These are phyloP conservation scores for Ilyonectria sp. DNA, from an alignment of 2,329 filamentous ascomycete genomes.

Conservation along the genomic window DNA sequence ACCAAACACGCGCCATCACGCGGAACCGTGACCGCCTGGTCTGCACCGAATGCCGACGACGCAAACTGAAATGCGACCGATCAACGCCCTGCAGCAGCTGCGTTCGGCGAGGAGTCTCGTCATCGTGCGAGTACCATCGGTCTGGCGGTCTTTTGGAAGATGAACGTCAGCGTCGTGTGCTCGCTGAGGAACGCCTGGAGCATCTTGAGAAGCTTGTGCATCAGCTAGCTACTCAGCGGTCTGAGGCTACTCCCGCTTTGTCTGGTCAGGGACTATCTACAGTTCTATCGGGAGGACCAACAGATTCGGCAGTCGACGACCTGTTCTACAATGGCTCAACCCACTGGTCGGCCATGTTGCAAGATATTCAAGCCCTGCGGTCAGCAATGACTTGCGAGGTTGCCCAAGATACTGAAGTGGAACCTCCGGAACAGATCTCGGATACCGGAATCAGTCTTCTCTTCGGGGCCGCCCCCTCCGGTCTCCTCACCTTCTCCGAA, in stretches of 20 bases:
- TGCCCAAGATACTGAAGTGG: background rate
- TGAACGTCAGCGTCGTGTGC: background rate
- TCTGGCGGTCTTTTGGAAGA: background rate
- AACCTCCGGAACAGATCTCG: background rate
- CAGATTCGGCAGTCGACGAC: background rate
- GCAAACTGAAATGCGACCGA: constrained; percentile 17
- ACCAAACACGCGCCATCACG: constrained; percentile 8
- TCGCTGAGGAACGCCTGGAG: constrained; percentile 3
- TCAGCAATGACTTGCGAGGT: background rate
- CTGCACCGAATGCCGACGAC: constrained; percentile 14
- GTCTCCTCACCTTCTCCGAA: background rate
- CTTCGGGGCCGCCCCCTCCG: background rate
- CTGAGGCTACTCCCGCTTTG: background rate
- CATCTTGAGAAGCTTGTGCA: constrained; percentile 18
- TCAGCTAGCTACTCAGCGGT: background rate
- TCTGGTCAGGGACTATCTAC: background rate
- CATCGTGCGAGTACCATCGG: background rate
- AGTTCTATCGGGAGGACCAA: background rate
- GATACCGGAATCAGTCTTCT: constrained; percentile 4
- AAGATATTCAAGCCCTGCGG: constrained; percentile 15
- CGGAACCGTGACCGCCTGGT: constrained; percentile 7
- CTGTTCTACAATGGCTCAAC: constrained; percentile 12
- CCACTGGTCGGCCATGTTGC: constrained; percentile 17
- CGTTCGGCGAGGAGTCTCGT: constrained; percentile 5
- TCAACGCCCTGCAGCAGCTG: constrained; percentile 11